Percentiles rank a stretch among this genome's conserved stretches.
phyloP scores from a whole-genome alignment of 345 rosid species.

The Eucalyptus virginea region DNA sequence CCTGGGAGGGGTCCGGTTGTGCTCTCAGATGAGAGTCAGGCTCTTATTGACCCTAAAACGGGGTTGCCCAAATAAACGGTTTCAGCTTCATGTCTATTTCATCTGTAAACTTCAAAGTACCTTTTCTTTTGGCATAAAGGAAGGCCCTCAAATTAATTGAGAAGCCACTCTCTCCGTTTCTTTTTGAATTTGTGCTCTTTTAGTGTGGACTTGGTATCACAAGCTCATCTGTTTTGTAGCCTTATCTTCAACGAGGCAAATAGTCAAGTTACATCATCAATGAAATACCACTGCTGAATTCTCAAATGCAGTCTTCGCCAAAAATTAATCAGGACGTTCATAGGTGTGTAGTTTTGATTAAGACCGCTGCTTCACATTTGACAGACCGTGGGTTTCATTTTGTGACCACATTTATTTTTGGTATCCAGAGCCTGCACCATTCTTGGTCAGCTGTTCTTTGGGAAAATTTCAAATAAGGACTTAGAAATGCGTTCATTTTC shows the following conservation, averaged over 20 bases:
- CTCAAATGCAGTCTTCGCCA: neutral
- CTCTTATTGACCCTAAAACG: slow-evolving; percentile 59
- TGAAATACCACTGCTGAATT: neutral
- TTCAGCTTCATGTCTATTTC: neutral
- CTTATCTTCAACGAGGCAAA: neutral
- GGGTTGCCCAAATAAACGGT: slow-evolving; percentile 56
- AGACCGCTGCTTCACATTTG: neutral
- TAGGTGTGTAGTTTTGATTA: neutral
- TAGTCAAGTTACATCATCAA: neutral
- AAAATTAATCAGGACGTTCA: neutral
- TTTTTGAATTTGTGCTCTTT: neutral
- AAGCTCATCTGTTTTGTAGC: neutral
- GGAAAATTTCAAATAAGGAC: no score
- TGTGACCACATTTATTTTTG: neutral
- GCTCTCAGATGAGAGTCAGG: slow-evolving; percentile 47
- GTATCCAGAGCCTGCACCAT: neutral
- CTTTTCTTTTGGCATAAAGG: neutral
- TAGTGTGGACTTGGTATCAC: neutral
- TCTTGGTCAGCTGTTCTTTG: neutral
- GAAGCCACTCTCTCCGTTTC: neutral
- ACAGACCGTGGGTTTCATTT: neutral
- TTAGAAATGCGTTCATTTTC: no score
- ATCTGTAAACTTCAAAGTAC: neutral
- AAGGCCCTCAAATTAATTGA: neutral
- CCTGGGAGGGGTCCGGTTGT: slow-evolving; percentile 79